Evolutionary conservation across 441 rosid species (phyloP).

Genomic region (Mallotus japonicus): DNA sequence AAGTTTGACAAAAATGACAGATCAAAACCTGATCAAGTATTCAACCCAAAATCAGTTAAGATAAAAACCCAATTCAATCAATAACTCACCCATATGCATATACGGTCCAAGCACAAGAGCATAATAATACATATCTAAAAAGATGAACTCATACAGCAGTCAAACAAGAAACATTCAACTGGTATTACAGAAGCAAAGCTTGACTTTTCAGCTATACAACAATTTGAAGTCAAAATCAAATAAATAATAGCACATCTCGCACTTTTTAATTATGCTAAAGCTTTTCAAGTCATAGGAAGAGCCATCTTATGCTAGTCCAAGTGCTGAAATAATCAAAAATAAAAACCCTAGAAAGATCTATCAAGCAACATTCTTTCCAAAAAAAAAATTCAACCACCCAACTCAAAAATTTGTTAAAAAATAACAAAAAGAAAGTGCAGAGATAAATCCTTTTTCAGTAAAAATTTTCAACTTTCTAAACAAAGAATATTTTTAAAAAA

Average conservation of each 20-base stretch:
- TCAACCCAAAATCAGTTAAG: slow-evolving; percentile 24
- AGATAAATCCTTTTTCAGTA: background rate
- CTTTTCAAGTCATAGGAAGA: background rate
- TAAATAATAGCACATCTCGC: background rate
- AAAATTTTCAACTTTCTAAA: background rate
- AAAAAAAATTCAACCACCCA: background rate
- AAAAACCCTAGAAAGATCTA: slow-evolving; percentile 9
- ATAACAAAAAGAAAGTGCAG: background rate
- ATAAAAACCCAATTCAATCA: background rate
- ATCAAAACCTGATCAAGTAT: slow-evolving; percentile 6
- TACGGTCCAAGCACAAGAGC: no score
- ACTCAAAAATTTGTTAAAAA: background rate
- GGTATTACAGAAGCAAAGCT: slow-evolving; percentile 12
- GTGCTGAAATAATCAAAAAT: background rate
- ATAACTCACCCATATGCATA: no score
- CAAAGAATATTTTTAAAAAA: no score
- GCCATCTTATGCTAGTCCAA: background rate
- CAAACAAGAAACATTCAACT: slow-evolving; percentile 25
- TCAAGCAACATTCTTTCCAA: background rate
- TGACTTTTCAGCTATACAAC: slow-evolving; percentile 21
- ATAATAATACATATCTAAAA: background rate
- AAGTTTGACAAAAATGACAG: slow-evolving; percentile 23
- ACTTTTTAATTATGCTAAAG: background rate
- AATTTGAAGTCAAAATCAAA: slow-evolving; percentile 14
- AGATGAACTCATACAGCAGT: slow-evolving; percentile 21